These are phyloP conservation scores for Phyllosticta citrichinensis DNA, from an alignment of 2,329 filamentous ascomycete genomes.

Conservation along the genomic window DNA sequence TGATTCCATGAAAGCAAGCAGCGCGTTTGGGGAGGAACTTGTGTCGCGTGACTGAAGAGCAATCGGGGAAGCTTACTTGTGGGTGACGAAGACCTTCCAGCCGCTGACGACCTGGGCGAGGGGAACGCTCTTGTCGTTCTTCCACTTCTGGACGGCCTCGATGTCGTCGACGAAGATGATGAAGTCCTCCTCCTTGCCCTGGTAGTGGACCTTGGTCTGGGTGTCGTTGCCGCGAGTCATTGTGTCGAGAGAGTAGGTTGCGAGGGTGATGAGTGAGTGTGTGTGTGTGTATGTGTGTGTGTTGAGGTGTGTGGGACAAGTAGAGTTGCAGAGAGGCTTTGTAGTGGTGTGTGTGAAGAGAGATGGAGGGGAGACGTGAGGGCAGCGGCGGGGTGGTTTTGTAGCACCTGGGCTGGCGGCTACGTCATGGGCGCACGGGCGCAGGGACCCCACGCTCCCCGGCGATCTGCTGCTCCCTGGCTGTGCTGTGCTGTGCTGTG, in stretches of 20 bases:
- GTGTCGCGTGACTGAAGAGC: neutral
- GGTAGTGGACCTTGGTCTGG: slow-evolving; percentile 75
- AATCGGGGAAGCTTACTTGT: slow-evolving; percentile 55
- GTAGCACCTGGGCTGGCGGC: slow-evolving; percentile 2
- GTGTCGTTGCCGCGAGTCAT: slow-evolving; percentile 41
- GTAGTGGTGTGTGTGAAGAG: slow-evolving; percentile 4
- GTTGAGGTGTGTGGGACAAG: neutral
- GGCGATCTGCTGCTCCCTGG: neutral
- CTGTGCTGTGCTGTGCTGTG: no score
- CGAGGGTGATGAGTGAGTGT: no score
- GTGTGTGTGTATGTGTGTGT: no score
- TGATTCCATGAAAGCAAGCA: neutral
- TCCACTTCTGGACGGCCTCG: slow-evolving; percentile 68
- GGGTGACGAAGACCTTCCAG: slow-evolving; percentile 83
- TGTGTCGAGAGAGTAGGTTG: slow-evolving; percentile 5
- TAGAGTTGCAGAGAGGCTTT: neutral
- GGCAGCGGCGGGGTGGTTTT: slow-evolving; percentile 9
- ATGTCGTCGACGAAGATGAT: slow-evolving; percentile 54
- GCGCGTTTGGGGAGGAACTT: neutral
- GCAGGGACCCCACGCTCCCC: slow-evolving; percentile 7
- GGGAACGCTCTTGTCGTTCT: slow-evolving; percentile 65
- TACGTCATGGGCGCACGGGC: slow-evolving; percentile 9
- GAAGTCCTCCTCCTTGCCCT: slow-evolving; percentile 62
- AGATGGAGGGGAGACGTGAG: neutral
- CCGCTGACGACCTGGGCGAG: slow-evolving; percentile 75